Evolutionary conservation across 1,284 basidiomycete genomes (phyloP), one percentile per base, ranked within the genome.

Genomic region (Ustilago vetiveriae): DNA sequence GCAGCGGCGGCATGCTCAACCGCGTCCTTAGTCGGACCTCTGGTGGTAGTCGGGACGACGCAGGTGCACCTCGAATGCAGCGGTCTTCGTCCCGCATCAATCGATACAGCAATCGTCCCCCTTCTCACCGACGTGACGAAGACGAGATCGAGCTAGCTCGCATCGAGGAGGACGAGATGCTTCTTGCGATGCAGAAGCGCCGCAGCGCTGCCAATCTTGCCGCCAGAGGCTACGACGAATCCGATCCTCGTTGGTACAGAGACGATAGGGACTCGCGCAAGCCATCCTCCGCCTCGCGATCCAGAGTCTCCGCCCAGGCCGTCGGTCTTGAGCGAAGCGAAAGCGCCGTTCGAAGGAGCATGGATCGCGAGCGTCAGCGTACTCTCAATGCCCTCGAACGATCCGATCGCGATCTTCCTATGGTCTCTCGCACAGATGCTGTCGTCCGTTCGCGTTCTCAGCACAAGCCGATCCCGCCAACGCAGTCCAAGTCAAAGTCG

Each of bases 131-230:
- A 36, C 46, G 59, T 16, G 59, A 64, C 33, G 60, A 64, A 19
- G 47, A 40, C 22, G 66, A 64, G 29, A 51, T 51, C 30, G 60
- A 70, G 16, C 60, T 70, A 2, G 54, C 54, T 2, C 51, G 55
- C 14, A 69, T 69, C 55, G 66, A 69, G 29, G 66, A 69, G 39
- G 67, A 70, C 36, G 67, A 70, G 42, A 59, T 60, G 60, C 47
- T 69, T 10, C 51, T 59, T 26, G 66, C 59, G n/a, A 58, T 49
- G 51, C 49, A 58, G 40, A 63, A 51, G 43, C 66, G 59, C 39
- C 49, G 49, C 50, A 55, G 52, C 27, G 62, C 62, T n/a, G 62
- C 55, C 66, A 50, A 59, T 26, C 46, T 27, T 14, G 59, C 53
- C n/a, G 47, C 51, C 19, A 38, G 30, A 27, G 66, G 45, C 19